Conservation (phyloP, 164 flowering plant genomes). For the Nymphaea thermarum region DNA sequence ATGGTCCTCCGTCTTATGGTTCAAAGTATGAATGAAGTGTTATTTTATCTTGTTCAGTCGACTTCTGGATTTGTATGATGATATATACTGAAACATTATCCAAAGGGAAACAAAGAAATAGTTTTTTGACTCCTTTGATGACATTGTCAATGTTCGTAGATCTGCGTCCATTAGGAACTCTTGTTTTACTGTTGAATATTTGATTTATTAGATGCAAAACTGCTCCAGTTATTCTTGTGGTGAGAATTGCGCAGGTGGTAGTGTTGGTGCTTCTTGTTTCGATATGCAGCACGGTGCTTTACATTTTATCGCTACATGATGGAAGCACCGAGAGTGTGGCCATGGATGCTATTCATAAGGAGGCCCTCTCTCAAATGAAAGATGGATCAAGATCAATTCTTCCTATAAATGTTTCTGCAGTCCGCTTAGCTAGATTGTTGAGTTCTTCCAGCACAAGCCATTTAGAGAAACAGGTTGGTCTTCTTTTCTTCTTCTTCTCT, state of each 20-base stretch:
- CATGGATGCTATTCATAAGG: neutral
- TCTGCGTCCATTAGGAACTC: neutral
- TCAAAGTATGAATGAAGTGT: neutral
- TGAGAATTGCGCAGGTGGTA: slow-evolving; percentile 18
- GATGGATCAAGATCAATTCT: slow-evolving; percentile 6
- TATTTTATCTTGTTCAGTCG: too few species aligned
- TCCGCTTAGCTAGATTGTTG: slow-evolving; percentile 18
- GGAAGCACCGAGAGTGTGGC: slow-evolving; percentile 8
- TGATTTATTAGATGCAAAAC: too few species aligned
- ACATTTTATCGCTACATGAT: neutral
- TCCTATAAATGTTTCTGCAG: slow-evolving; percentile 14
- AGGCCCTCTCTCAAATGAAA: slow-evolving; percentile 15
- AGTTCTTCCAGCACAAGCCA: slow-evolving; percentile 13
- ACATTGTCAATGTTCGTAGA: neutral
- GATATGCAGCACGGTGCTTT: slow-evolving; percentile 17
- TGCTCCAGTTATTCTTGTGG: neutral
- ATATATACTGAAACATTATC: too few species aligned
- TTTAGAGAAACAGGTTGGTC: slow-evolving; percentile 18
- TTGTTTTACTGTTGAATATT: neutral
- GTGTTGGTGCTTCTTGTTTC: slow-evolving; percentile 17
- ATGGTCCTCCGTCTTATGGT: neutral
- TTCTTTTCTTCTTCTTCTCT: neutral
- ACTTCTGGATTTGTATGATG: neutral
- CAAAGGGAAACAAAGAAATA: neutral
- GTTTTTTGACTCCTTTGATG: neutral